Evolutionary conservation across 2,329 filamentous ascomycete species (phyloP).

Genomic region (Myriosclerotinia scirpicola): DNA sequence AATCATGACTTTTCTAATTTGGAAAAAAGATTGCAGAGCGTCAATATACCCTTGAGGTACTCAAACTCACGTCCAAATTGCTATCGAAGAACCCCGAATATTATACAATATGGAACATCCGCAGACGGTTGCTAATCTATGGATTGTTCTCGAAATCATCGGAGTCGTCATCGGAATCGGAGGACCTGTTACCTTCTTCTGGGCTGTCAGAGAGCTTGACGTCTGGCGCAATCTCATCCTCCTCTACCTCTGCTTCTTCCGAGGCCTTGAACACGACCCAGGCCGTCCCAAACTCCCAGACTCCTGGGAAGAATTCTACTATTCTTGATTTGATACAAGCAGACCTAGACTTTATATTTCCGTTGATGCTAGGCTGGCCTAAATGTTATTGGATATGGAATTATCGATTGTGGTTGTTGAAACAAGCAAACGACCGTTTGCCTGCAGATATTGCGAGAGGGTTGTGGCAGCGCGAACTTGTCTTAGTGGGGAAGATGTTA

Average conservation of each 20-base stretch:
- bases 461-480: constrained; percentile 84
- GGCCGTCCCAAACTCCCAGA: constrained; percentile 49
- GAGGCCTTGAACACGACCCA: constrained; percentile 53
- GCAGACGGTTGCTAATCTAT: constrained; percentile 68
- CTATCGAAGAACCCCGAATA: constrained; percentile 80
- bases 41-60: constrained; percentile 51
- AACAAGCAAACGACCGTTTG: constrained; percentile 66
- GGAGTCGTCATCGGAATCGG: constrained; percentile 54
- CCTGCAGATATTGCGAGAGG: constrained; percentile 54
- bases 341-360: constrained; percentile 81
- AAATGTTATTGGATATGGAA: constrained; percentile 99
- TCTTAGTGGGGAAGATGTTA: constrained; percentile 84
- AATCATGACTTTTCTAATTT: constrained; percentile 27
- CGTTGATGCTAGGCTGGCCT: constrained; percentile 78
- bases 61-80: constrained; percentile 70
- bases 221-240: constrained; percentile 61
- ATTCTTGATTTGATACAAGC: constrained; percentile 60
- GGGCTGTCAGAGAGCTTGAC: constrained; percentile 56
- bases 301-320: constrained; percentile 52
- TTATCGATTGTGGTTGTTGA: constrained; percentile 82
- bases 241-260: constrained; percentile 57
- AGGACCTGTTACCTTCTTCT: constrained; percentile 54
- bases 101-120: constrained; percentile 89
- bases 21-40: constrained; percentile 36
- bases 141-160: constrained; percentile 55